A percentile compares a stretch with the other conserved stretches of the same genome.
These are phyloP conservation scores for Candida koratica DNA, from an alignment of 805 yeast genomes.

Conservation along the genomic window DNA sequence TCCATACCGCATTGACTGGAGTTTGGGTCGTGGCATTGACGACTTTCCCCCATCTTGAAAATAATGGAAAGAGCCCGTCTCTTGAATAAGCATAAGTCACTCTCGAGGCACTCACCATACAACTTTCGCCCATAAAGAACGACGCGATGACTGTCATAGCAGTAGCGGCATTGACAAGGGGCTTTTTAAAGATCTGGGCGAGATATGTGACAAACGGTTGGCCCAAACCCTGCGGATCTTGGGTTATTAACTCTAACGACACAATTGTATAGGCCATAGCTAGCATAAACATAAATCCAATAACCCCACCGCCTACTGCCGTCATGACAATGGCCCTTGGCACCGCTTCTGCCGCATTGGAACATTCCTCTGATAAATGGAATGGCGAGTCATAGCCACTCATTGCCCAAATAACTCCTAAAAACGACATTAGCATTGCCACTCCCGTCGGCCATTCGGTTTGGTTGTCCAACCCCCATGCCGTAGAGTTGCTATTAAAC, in stretches of 20 bases:
- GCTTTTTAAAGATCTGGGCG: slow-evolving; percentile 43
- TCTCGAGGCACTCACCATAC: slow-evolving; percentile 64
- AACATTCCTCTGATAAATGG: slow-evolving; percentile 69
- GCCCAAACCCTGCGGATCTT: slow-evolving; percentile 46
- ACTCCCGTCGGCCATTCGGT: slow-evolving; percentile 66
- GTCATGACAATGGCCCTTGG: slow-evolving; percentile 67
- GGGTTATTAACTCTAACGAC: slow-evolving; percentile 43
- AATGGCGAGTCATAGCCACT: slow-evolving; percentile 73
- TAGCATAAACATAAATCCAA: slow-evolving; percentile 56
- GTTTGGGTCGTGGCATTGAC: slow-evolving; percentile 54
- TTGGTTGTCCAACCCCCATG: slow-evolving; percentile 54
- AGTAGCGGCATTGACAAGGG: slow-evolving; percentile 34
- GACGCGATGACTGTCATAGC: slow-evolving; percentile 38
- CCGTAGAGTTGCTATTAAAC: slow-evolving; percentile 45
- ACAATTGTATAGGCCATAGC: slow-evolving; percentile 61
- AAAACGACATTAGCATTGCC: slow-evolving; percentile 51
- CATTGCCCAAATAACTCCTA: slow-evolving; percentile 70
- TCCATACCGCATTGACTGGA: slow-evolving; percentile 63
- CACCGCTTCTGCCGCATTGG: slow-evolving; percentile 59
- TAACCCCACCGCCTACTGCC: slow-evolving; percentile 48
- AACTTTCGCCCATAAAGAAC: slow-evolving; percentile 38
- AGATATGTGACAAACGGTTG: slow-evolving; percentile 59
- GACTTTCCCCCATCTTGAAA: slow-evolving; percentile 41
- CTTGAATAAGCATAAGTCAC: slow-evolving; percentile 66
- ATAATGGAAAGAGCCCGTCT: slow-evolving; percentile 63